Percentiles rank a stretch among this genome's conserved stretches.
Evolutionary conservation across 768 basidiomycete species (phyloP).

Genomic region (Rhizopogon vulgaris): DNA sequence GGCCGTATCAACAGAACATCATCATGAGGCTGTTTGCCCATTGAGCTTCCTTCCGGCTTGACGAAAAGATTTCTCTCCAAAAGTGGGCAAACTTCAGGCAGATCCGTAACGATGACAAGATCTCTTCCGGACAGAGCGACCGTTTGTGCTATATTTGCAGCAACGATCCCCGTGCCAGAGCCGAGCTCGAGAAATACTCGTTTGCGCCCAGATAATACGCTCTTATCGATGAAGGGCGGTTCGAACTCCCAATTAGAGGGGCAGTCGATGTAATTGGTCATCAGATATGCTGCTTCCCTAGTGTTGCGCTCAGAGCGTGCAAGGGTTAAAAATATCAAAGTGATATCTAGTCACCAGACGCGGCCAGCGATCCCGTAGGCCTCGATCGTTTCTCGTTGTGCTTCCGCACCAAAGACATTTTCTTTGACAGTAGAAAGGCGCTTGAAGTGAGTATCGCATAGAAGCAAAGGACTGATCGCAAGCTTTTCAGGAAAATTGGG

Average conservation of each 20-base stretch:
- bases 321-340: slow-evolving; percentile 10
- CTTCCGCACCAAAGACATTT: slow-evolving; percentile 22
- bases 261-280: slow-evolving; percentile 49
- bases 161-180: slow-evolving; percentile 68
- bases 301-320: slow-evolving; percentile 1
- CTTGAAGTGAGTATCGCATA: too few species aligned
- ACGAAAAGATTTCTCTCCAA: slow-evolving; percentile 34
- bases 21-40: slow-evolving; percentile 1
- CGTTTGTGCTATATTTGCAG: slow-evolving; percentile 37
- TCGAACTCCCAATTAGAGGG: slow-evolving; percentile 40
- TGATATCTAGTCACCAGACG: slow-evolving; percentile 55
- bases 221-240: slow-evolving; percentile 38
- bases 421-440: not conserved
- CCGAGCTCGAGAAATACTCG: slow-evolving; percentile 66
- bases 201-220: not conserved
- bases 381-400: slow-evolving; percentile 55
- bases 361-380: slow-evolving; percentile 80
- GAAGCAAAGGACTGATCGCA: not conserved
- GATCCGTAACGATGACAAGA: slow-evolving; percentile 58
- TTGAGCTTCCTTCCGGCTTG: not conserved
- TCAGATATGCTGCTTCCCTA: slow-evolving; percentile 72
- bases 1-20: slow-evolving; percentile 37
- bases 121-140: slow-evolving; percentile 24
- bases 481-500: not conserved
- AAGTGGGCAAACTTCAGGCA: slow-evolving; percentile 63